These are phyloP conservation scores for Beauveria bassiana DNA, from an alignment of 2,329 filamentous ascomycete species.

Conservation along the genomic window DNA sequence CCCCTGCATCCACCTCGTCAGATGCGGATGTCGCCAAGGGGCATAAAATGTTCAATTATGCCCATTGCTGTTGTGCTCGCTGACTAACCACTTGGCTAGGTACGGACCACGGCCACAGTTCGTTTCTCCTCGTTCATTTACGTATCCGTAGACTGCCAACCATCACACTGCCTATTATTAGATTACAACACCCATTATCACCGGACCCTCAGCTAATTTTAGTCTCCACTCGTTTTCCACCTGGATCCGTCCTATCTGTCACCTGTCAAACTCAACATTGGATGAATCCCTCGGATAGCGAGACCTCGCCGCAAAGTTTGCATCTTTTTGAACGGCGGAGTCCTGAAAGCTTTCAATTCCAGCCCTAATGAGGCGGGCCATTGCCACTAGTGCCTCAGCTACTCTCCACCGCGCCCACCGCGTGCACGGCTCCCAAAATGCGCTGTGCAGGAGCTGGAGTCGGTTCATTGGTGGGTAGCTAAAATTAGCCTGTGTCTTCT, in stretches of 20 bases:
- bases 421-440: background rate
- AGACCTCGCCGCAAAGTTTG: background rate
- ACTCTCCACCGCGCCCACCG: background rate
- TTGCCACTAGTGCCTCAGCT: background rate
- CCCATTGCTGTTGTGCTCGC: background rate
- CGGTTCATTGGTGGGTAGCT: background rate
- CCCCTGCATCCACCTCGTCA: background rate
- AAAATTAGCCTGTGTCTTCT: background rate
- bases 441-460: background rate
- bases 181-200: no score
- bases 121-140: no score
- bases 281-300: no score
- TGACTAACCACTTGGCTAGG: background rate
- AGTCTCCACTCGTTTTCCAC: no score
- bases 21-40: background rate
- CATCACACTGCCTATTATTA: background rate
- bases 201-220: no score
- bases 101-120: no score
- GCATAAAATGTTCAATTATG: constrained; percentile 8
- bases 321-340: background rate
- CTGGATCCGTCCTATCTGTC: no score
- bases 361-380: background rate
- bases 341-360: background rate
- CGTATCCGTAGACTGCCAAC: no score
- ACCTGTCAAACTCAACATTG: no score